Conservation (phyloP, 2,329 filamentous ascomycete species). For the Huntiella savannae region DNA sequence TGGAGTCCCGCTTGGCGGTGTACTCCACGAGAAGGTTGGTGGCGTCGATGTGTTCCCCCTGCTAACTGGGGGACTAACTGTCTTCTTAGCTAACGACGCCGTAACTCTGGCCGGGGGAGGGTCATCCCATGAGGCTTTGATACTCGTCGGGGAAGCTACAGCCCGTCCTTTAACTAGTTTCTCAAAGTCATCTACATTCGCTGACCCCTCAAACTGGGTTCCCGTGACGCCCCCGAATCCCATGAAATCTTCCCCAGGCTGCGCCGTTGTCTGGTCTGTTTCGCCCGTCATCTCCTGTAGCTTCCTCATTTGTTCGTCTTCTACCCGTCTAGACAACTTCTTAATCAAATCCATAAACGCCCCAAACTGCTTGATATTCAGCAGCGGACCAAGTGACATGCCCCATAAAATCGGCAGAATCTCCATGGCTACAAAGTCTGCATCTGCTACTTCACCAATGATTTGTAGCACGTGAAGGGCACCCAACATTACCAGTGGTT, state of each 20-base stretch:
- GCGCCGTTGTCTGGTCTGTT: constrained; percentile 28
- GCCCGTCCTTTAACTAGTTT: constrained; percentile 58
- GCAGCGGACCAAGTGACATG: constrained; percentile 76
- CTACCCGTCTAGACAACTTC: constrained; percentile 56
- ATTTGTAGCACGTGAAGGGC: constrained; percentile 69
- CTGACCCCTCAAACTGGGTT: constrained; percentile 28
- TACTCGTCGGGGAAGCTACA: constrained; percentile 15
- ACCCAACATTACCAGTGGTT: constrained; percentile 93
- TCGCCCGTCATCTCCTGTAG: constrained; percentile 61
- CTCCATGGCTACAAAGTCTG: constrained; percentile 82
- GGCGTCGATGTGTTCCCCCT: constrained; percentile 12
- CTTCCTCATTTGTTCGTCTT: constrained; percentile 76
- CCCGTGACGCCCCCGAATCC: constrained; percentile 51
- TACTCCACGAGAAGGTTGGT: constrained; percentile 45
- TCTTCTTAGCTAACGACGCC: not conserved
- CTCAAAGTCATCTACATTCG: constrained; percentile 61
- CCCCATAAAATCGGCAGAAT: constrained; percentile 77
- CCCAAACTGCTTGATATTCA: constrained; percentile 76
- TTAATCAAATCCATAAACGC: constrained; percentile 82
- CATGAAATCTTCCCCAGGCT: constrained; percentile 46
- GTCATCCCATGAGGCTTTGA: constrained; percentile 33
- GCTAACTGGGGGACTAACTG: not conserved
- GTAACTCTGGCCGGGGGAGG: constrained; percentile 16
- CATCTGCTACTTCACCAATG: constrained; percentile 63
- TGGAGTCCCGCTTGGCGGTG: constrained; percentile 26